Percentiles rank a stretch among this genome's conserved stretches.
Evolutionary conservation across 345 rosid species (phyloP).

Genomic region (Pugionium cornutum): DNA sequence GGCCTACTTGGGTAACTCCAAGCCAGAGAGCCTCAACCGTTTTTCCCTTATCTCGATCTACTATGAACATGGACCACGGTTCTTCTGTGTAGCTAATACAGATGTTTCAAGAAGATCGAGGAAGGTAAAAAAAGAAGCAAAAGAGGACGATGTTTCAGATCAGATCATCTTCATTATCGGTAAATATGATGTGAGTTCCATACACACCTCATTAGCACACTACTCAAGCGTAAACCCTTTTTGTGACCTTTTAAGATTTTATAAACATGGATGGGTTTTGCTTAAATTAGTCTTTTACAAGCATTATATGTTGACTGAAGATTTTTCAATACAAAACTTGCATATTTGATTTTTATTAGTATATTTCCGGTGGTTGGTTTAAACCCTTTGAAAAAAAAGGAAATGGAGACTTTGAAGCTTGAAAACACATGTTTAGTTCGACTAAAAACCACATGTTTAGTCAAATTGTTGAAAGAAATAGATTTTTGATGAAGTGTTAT

Average conservation of each 20-base stretch:
- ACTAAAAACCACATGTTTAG: not conserved
- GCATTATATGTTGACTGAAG: not conserved
- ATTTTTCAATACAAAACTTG: slow-evolving; percentile 15
- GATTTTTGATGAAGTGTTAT: slow-evolving; percentile 22
- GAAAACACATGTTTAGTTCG: not conserved
- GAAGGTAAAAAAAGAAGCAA: slow-evolving; percentile 12
- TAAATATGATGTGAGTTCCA: slow-evolving; percentile 35
- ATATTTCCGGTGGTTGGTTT: slow-evolving; percentile 20
- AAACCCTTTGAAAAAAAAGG: slow-evolving; percentile 7
- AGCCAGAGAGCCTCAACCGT: slow-evolving; percentile 30
- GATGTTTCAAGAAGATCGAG: slow-evolving; percentile 35
- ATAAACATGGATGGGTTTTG: slow-evolving; percentile 36
- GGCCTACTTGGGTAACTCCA: slow-evolving; percentile 20
- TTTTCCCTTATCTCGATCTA: slow-evolving; percentile 24
- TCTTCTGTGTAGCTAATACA: slow-evolving; percentile 25
- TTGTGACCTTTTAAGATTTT: slow-evolving; percentile 18
- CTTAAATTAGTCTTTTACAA: slow-evolving; percentile 20
- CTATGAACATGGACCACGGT: slow-evolving; percentile 26
- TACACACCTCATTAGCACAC: slow-evolving; percentile 34
- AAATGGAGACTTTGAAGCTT: slow-evolving; percentile 14
- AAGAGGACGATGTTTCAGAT: slow-evolving; percentile 10
- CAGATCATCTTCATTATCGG: slow-evolving; percentile 12
- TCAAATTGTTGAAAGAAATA: slow-evolving; percentile 15
- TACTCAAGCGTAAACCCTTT: slow-evolving; percentile 33
- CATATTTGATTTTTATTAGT: not conserved